A percentile compares a stretch with the other conserved stretches of the same genome.
phyloP scores from a whole-genome alignment of 192 early-diverging fungal genomes.

The Lobulomyces angularis region DNA sequence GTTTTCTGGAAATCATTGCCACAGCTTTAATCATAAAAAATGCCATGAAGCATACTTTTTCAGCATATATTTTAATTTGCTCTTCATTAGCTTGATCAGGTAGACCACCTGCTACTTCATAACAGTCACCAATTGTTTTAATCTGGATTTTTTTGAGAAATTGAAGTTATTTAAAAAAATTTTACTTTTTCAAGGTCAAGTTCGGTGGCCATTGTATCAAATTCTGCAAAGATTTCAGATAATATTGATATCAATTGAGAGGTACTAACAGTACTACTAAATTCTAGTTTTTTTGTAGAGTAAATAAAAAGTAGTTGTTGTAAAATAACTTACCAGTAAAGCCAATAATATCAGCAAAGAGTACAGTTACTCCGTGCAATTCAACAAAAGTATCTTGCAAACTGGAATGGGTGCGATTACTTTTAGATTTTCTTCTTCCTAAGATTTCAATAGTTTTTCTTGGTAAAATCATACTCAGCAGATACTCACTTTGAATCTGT shows the following conservation, averaged over 20 bases:
- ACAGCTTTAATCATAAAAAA: slow-evolving; percentile 13
- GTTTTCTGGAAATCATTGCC: not conserved
- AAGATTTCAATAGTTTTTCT: slow-evolving; percentile 14
- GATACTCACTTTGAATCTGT: slow-evolving; percentile 17
- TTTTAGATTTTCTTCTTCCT: slow-evolving; percentile 8
- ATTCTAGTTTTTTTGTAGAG: no score
- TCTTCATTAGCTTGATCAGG: slow-evolving; percentile 14
- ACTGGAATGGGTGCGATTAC: not conserved
- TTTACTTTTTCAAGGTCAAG: slow-evolving; percentile 17
- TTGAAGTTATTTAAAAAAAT: not conserved
- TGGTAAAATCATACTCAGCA: slow-evolving; percentile 19
- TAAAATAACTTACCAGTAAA: slow-evolving; percentile 6
- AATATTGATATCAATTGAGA: slow-evolving; percentile 10
- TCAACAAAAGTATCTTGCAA: slow-evolving; percentile 17
- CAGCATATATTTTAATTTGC: slow-evolving; percentile 8
- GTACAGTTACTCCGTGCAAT: slow-evolving; percentile 15
- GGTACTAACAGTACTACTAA: not conserved
- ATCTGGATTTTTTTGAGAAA: slow-evolving; percentile 13
- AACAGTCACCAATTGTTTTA: slow-evolving; percentile 24
- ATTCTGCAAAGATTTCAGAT: slow-evolving; percentile 18
- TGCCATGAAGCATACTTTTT: slow-evolving; percentile 12
- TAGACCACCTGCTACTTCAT: slow-evolving; percentile 18
- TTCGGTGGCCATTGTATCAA: slow-evolving; percentile 15
- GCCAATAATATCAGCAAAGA: slow-evolving; percentile 28
- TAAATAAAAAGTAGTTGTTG: no score